Evolutionary conservation across 2,329 filamentous ascomycete species (phyloP).

Genomic region (Paracoccidioides brasiliensis): DNA sequence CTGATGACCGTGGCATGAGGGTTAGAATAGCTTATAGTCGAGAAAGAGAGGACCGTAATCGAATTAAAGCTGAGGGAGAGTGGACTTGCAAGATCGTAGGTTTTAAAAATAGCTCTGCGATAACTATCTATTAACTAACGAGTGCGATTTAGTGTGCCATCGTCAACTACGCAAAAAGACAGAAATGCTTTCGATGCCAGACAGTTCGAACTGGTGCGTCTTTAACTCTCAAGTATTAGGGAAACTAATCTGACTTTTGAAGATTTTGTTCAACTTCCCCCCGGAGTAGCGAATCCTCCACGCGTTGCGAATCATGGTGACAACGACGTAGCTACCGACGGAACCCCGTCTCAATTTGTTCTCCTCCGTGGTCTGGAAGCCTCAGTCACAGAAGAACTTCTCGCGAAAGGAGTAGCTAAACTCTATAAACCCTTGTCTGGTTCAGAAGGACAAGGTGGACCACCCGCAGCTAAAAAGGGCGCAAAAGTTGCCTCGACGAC

Average conservation of each 20-base stretch:
- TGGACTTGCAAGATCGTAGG: slow-evolving; percentile 44
- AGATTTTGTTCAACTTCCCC: slow-evolving; percentile 3
- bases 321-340: slow-evolving; percentile 41
- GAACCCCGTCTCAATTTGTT: slow-evolving; percentile 59
- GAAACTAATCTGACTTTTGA: slow-evolving; percentile 8
- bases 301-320: slow-evolving; percentile 40
- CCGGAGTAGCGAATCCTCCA: slow-evolving; percentile 27
- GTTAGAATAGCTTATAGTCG: slow-evolving; percentile 42
- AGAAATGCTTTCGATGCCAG: slow-evolving; percentile 47
- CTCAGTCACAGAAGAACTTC: slow-evolving; percentile 57
- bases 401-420: slow-evolving; percentile 61
- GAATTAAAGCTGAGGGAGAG: slow-evolving; percentile 39
- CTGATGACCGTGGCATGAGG: slow-evolving; percentile 30
- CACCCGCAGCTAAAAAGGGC: slow-evolving; percentile 31
- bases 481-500: slow-evolving; percentile 43
- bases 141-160: slow-evolving; percentile 36
- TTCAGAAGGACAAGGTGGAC: slow-evolving; percentile 24
- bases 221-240: neutral
- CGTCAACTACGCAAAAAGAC: slow-evolving; percentile 44
- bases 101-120: neutral
- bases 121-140: neutral
- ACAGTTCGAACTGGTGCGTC: slow-evolving; percentile 39
- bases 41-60: slow-evolving; percentile 39
- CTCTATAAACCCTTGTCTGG: slow-evolving; percentile 47
- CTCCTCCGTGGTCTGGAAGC: slow-evolving; percentile 59